phyloP scores from a whole-genome alignment of 129 eudicot genomes.

The Artemisia argyi region DNA sequence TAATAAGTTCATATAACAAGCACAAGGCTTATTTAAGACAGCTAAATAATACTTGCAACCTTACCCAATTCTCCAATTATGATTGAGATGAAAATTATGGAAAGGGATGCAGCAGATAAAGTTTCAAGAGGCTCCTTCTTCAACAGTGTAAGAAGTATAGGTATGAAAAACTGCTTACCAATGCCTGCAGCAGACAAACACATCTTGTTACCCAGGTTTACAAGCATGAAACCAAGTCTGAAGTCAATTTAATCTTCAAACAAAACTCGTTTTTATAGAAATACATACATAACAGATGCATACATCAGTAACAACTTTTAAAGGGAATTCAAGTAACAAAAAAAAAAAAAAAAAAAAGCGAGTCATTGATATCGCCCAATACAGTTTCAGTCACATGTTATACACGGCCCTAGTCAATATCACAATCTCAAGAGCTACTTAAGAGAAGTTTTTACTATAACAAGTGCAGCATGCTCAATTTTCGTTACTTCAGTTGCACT shows the following conservation, averaged over 20 bases:
- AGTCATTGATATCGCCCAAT: too few relatives aligned
- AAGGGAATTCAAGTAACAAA: too few relatives aligned
- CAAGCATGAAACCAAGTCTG: not conserved
- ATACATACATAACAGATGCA: too few relatives aligned
- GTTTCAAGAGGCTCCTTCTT: conserved; percentile 38
- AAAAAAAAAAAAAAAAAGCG: too few relatives aligned
- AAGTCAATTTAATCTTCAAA: not conserved
- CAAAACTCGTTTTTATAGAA: too few relatives aligned
- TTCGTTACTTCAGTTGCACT: too few relatives aligned
- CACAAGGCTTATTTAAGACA: not conserved
- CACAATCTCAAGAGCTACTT: too few relatives aligned
- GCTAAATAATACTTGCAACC: not conserved
- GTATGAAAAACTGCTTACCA: conserved; percentile 43
- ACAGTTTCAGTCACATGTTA: too few relatives aligned
- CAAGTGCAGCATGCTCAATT: too few relatives aligned
- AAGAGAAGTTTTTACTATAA: too few relatives aligned
- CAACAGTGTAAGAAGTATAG: conserved; percentile 26
- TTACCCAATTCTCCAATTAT: conserved; percentile 76
- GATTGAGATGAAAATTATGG: conserved; percentile 50
- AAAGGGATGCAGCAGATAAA: conserved; percentile 43
- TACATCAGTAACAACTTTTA: too few relatives aligned
- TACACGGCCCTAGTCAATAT: too few relatives aligned
- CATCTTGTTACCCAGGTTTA: conserved; percentile 13
- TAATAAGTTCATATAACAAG: conserved; percentile 11
- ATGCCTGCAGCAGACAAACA: conserved; percentile 49